Evolutionary conservation across 805 yeast species (phyloP).

Genomic region (Teunomyces panamensis): DNA sequence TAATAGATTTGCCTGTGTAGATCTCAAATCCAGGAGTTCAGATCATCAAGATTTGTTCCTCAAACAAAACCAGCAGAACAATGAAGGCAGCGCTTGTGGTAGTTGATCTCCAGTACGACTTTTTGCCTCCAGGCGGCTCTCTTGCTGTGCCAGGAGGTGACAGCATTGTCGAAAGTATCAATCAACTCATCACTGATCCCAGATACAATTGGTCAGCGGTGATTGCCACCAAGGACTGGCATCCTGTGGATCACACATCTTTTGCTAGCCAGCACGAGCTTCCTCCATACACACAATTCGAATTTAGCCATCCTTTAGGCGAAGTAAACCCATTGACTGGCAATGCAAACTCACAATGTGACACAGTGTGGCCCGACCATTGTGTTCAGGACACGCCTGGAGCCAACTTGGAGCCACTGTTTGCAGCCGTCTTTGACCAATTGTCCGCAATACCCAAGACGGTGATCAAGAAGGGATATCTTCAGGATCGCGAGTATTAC

Average conservation of each 20-base stretch:
- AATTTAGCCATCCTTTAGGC: conserved; percentile 49
- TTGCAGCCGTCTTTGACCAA: conserved; percentile 35
- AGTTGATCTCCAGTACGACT: conserved; percentile 84
- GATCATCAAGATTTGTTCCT: background rate
- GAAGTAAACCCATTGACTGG: conserved; percentile 24
- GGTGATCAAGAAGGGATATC: conserved; percentile 66
- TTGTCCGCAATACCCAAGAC: conserved; percentile 31
- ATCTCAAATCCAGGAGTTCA: background rate
- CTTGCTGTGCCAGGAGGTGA: conserved; percentile 71
- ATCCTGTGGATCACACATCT: conserved; percentile 73
- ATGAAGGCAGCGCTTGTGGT: conserved; percentile 55
- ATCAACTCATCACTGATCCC: conserved; percentile 40
- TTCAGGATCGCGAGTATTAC: conserved; percentile 76
- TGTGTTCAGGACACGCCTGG: conserved; percentile 76
- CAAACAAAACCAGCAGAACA: background rate
- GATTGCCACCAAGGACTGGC: conserved; percentile 86
- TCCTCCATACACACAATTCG: conserved; percentile 49
- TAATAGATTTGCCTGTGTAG: no score
- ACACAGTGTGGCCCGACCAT: conserved; percentile 86
- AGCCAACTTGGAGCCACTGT: conserved; percentile 53
- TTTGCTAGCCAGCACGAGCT: conserved; percentile 68
- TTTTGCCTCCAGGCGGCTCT: conserved; percentile 74
- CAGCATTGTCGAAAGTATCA: conserved; percentile 50
- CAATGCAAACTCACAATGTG: conserved; percentile 25
- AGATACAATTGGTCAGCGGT: conserved; percentile 54